Evolutionary conservation across 2,329 filamentous ascomycete genomes (phyloP).

Genomic region (Aspergillus alliaceus): DNA sequence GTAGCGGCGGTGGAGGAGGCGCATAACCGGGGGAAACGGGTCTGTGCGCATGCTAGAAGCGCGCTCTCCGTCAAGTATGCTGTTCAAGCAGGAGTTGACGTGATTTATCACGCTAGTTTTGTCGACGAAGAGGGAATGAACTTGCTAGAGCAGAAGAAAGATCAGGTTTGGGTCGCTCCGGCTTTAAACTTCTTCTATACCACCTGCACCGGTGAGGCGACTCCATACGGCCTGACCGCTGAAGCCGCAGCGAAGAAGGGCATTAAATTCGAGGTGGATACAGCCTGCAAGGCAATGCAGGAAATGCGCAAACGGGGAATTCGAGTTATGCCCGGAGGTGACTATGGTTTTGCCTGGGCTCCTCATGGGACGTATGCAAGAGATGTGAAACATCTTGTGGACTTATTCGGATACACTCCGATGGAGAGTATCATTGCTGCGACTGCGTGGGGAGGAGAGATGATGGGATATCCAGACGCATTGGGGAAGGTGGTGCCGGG

Average conservation of each 20-base stretch:
- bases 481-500: neutral
- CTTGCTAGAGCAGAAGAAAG: neutral
- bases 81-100: neutral
- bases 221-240: neutral
- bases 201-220: neutral
- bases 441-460: slow-evolving; percentile 30
- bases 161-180: neutral
- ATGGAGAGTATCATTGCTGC: slow-evolving; percentile 45
- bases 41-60: neutral
- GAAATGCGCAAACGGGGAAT: slow-evolving; percentile 49
- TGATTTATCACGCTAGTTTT: neutral
- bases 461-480: slow-evolving; percentile 6
- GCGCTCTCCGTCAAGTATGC: neutral
- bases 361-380: slow-evolving; percentile 38
- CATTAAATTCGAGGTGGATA: slow-evolving; percentile 41
- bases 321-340: slow-evolving; percentile 44
- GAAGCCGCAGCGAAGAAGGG: slow-evolving; percentile 40
- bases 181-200: neutral
- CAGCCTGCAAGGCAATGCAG: slow-evolving; percentile 35
- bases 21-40: neutral
- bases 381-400: neutral
- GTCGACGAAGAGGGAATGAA: neutral
- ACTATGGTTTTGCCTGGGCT: slow-evolving; percentile 49
- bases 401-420: slow-evolving; percentile 42
- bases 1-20: neutral